These are phyloP conservation scores for Tolypocladium tundrense DNA, from an alignment of 2,329 filamentous ascomycete genomes.

Conservation along the genomic window DNA sequence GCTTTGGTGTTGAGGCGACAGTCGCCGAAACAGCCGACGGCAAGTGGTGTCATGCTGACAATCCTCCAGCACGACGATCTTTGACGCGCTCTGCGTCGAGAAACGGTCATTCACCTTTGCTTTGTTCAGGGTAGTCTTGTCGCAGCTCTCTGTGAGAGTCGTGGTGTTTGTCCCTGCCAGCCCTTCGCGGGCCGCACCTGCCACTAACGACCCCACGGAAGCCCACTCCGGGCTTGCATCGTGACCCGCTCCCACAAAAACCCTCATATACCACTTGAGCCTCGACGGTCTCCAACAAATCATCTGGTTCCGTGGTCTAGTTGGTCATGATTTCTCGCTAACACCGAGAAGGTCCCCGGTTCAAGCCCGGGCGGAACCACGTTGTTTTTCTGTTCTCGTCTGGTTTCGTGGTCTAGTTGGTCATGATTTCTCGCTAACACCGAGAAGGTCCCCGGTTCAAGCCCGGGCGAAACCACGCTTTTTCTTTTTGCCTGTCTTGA, in stretches of 20 bases:
- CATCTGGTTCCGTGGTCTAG: slow-evolving; percentile 25
- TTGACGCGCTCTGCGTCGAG: not conserved
- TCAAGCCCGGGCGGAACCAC: slow-evolving; percentile 27
- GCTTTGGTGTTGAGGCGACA: too few species aligned
- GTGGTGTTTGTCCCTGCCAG: not conserved
- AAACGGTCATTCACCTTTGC: not conserved
- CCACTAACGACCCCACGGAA: not conserved
- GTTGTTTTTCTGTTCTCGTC: slow-evolving; percentile 5
- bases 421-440: slow-evolving; percentile 4
- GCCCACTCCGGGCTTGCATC: not conserved
- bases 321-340: slow-evolving; percentile 28
- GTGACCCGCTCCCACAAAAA: not conserved
- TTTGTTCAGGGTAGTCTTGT: not conserved
- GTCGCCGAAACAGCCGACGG: too few species aligned
- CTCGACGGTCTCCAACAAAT: not conserved
- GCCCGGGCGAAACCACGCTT: slow-evolving; percentile 24
- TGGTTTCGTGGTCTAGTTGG: too few species aligned
- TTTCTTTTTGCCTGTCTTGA: slow-evolving; percentile 1
- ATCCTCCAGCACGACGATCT: not conserved
- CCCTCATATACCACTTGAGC: not conserved
- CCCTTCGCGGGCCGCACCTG: not conserved
- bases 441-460: slow-evolving; percentile 28
- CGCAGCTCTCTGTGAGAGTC: not conserved
- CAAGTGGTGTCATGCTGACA: too few species aligned
- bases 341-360: slow-evolving; percentile 29